phyloP scores from a whole-genome alignment of 306 rosid genomes.

The Senna siamea region DNA sequence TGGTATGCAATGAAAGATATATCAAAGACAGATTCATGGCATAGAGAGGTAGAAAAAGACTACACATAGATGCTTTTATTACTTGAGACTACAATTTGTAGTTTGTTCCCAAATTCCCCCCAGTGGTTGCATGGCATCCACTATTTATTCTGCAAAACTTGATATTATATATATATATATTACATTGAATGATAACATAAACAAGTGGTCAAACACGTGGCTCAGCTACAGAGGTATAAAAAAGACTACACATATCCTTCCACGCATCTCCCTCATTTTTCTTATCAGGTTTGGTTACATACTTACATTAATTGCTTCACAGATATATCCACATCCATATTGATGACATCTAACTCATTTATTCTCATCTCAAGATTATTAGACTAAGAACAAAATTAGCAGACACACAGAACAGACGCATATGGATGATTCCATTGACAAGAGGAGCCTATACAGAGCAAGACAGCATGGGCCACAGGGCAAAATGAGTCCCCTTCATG shows the following conservation, averaged over 20 bases:
- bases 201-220: slow-evolving; percentile 19
- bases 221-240: slow-evolving; percentile 22
- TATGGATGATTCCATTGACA: slow-evolving; percentile 42
- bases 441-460: slow-evolving; percentile 35
- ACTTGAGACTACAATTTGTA: slow-evolving; percentile 1
- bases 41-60: slow-evolving; percentile 9
- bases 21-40: background rate
- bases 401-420: slow-evolving; percentile 42
- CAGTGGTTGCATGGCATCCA: background rate
- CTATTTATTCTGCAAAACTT: slow-evolving; percentile 1
- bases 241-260: slow-evolving; percentile 33
- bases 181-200: slow-evolving; percentile 46
- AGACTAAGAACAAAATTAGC: slow-evolving; percentile 34
- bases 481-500: slow-evolving; percentile 56
- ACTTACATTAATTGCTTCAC: slow-evolving; percentile 43
- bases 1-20: background rate
- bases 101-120: slow-evolving; percentile 13
- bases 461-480: slow-evolving; percentile 57
- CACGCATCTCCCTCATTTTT: slow-evolving; percentile 41
- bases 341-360: slow-evolving; percentile 24
- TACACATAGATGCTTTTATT: slow-evolving; percentile 5
- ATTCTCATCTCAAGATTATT: slow-evolving; percentile 21
- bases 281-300: slow-evolving; percentile 33
- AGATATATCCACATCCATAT: slow-evolving; percentile 43
- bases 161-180: slow-evolving; percentile 4